A percentile compares a stretch with the other conserved stretches of the same genome.
phyloP scores from a whole-genome alignment of 805 yeast genomes.

The Sugiyamaella chiloensis region DNA sequence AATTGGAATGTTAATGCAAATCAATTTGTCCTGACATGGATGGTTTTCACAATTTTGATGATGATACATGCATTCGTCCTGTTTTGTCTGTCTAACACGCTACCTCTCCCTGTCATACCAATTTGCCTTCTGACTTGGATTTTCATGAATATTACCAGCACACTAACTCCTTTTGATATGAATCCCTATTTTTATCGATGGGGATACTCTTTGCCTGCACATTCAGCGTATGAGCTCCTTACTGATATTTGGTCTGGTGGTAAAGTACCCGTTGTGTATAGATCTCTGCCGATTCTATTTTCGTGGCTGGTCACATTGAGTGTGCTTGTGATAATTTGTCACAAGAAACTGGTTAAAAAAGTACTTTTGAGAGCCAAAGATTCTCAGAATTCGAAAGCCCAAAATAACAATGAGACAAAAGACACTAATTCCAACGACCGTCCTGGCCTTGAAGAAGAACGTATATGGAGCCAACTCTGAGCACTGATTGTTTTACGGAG shows the following conservation, averaged over 20 bases:
- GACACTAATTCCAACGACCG: too few species aligned
- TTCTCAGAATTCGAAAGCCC: too few species aligned
- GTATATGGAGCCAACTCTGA: too few species aligned
- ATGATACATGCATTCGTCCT: slow-evolving; percentile 4
- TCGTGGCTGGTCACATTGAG: slow-evolving; percentile 1
- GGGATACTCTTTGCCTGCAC: slow-evolving; percentile 19
- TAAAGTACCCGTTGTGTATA: slow-evolving; percentile 5
- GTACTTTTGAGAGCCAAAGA: too few species aligned
- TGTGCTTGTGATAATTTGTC: neutral
- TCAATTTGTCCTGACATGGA: slow-evolving; percentile 18
- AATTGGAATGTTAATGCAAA: slow-evolving; percentile 14
- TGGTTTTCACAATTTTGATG: slow-evolving; percentile 13
- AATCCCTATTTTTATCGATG: slow-evolving; percentile 14
- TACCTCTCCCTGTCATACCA: slow-evolving; percentile 14
- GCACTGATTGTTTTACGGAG: too few species aligned
- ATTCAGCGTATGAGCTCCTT: slow-evolving; percentile 9
- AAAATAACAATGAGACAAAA: too few species aligned
- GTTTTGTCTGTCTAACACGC: neutral
- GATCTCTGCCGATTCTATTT: slow-evolving; percentile 16
- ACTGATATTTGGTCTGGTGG: slow-evolving; percentile 19
- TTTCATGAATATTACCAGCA: slow-evolving; percentile 8
- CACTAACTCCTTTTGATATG: slow-evolving; percentile 9
- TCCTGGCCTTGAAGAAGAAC: too few species aligned
- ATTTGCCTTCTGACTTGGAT: slow-evolving; percentile 11
- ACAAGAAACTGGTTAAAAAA: neutral